Evolutionary conservation across 2,329 filamentous ascomycete species (phyloP).

Genomic region (Fusarium keratoplasticum): DNA sequence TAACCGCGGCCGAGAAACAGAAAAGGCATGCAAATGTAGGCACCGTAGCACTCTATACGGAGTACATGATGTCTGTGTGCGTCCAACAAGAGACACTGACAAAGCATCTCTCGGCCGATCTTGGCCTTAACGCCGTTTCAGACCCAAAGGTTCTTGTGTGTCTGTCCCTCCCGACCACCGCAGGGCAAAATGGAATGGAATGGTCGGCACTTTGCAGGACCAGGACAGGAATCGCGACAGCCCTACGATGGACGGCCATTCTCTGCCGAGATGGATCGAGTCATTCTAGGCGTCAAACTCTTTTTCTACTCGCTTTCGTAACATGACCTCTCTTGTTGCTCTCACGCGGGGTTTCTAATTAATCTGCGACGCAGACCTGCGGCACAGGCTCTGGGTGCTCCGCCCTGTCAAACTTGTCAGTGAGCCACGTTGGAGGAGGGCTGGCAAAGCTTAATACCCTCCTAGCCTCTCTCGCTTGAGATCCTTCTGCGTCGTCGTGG

Average conservation of each 20-base stretch:
- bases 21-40: neutral
- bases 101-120: conserved; percentile 4
- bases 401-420: conserved; percentile 9
- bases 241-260: conserved; percentile 5
- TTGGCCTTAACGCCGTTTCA: conserved; percentile 30
- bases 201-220: conserved; percentile 26
- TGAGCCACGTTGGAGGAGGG: neutral
- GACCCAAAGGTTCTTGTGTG: conserved; percentile 3
- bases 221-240: neutral
- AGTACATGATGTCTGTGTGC: neutral
- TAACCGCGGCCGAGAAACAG: neutral
- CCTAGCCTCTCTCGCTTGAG: neutral
- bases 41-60: conserved; percentile 2
- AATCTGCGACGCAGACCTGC: conserved; percentile 19
- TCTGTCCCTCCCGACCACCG: neutral
- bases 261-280: conserved; percentile 2
- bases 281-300: neutral
- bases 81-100: neutral
- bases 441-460: conserved; percentile 1
- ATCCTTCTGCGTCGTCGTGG: neutral
- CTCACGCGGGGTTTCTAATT: conserved; percentile 4
- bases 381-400: conserved; percentile 19
- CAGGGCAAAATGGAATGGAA: neutral
- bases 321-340: neutral
- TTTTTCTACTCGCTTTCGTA: neutral